These are phyloP conservation scores for Golubevia pallescens DNA, from an alignment of 1,284 basidiomycete genomes.

Conservation along the genomic window DNA sequence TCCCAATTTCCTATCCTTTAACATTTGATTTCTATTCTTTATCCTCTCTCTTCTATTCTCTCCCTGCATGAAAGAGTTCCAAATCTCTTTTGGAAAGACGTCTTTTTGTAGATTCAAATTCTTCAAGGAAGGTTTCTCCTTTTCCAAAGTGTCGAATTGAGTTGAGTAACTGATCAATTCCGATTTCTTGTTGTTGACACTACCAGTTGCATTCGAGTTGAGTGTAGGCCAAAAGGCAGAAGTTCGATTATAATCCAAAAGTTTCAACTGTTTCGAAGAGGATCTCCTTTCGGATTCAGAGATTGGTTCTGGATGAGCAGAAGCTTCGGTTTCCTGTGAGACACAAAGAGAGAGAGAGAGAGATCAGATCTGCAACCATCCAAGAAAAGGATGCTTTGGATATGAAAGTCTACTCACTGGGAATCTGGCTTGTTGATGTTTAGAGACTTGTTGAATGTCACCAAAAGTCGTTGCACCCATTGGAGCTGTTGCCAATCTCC, in stretches of 20 bases:
- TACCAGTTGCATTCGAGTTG: too few species aligned
- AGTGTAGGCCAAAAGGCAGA: neutral
- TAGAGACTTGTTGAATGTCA: neutral
- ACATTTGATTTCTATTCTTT: constrained; percentile 11
- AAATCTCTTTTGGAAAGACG: constrained; percentile 52
- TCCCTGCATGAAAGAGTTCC: constrained; percentile 51
- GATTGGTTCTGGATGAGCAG: neutral
- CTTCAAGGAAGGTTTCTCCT: constrained; percentile 35
- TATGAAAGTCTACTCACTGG: constrained; percentile 1
- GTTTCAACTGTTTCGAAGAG: neutral
- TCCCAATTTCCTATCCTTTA: constrained; percentile 28
- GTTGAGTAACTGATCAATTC: constrained; percentile 49
- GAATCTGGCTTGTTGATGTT: neutral
- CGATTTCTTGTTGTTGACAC: neutral
- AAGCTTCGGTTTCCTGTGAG: neutral
- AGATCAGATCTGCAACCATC: neutral
- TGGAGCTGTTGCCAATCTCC: neutral
- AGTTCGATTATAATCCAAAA: neutral
- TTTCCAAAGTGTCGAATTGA: constrained; percentile 40
- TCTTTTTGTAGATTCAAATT: constrained; percentile 39
- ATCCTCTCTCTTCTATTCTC: constrained; percentile 30
- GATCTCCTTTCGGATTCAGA: neutral
- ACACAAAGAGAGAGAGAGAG: neutral
- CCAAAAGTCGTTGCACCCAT: neutral
- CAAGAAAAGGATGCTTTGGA: neutral